Conservation (phyloP, 2,329 filamentous ascomycete genomes). For the Pseudogymnoascus sp. region DNA sequence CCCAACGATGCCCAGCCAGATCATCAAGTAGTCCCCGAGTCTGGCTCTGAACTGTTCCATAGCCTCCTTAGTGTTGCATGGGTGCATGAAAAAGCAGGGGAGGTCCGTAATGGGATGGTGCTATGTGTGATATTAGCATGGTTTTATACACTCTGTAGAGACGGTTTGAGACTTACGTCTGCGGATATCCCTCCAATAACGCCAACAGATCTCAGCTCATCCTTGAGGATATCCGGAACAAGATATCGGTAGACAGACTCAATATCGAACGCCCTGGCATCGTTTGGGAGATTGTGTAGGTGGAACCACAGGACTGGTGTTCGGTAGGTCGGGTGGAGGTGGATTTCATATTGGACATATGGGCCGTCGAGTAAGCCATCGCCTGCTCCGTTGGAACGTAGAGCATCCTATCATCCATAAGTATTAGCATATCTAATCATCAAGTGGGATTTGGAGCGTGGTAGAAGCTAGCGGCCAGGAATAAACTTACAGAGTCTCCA, state of each 20-base stretch:
- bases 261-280: slow-evolving; percentile 53
- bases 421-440: neutral
- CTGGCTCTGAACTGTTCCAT: slow-evolving; percentile 57
- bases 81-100: slow-evolving; percentile 86
- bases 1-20: slow-evolving; percentile 87
- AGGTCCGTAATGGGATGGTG: slow-evolving; percentile 69
- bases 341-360: slow-evolving; percentile 58
- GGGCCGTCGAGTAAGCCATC: slow-evolving; percentile 19
- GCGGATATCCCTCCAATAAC: slow-evolving; percentile 68
- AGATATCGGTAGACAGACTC: slow-evolving; percentile 66
- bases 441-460: slow-evolving; percentile 22
- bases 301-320: slow-evolving; percentile 73
- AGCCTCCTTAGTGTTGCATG: slow-evolving; percentile 79
- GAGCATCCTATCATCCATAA: neutral
- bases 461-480: neutral
- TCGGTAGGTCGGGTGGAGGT: slow-evolving; percentile 68
- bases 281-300: slow-evolving; percentile 50
- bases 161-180: slow-evolving; percentile 54
- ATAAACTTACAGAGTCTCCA: slow-evolving; percentile 23
- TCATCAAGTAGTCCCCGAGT: slow-evolving; percentile 66
- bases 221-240: slow-evolving; percentile 60
- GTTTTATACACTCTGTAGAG: neutral
- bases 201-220: slow-evolving; percentile 53
- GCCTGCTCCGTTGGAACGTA: neutral
- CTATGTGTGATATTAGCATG: slow-evolving; percentile 18